phyloP scores from a whole-genome alignment of 2,329 filamentous ascomycete genomes.

The Fusarium irregulare region DNA sequence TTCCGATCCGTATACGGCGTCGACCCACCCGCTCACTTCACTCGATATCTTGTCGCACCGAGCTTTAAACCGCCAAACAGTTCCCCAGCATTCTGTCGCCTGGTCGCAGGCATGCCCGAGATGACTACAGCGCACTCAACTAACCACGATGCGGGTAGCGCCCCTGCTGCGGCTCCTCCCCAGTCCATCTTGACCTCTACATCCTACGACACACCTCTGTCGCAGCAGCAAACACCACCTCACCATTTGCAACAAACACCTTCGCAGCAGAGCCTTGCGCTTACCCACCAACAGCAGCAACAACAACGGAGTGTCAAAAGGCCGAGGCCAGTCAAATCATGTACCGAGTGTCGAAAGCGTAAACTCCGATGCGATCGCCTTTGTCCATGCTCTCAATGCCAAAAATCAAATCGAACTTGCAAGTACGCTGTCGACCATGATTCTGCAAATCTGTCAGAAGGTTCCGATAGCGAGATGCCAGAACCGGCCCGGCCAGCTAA shows the following conservation, averaged over 20 bases:
- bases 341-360: slow-evolving; percentile 67
- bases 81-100: slow-evolving; percentile 8
- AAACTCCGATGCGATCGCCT: slow-evolving; percentile 68
- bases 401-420: slow-evolving; percentile 66
- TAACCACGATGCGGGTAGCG: slow-evolving; percentile 40
- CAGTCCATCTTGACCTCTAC: slow-evolving; percentile 34
- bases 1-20: slow-evolving; percentile 10
- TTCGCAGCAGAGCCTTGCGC: slow-evolving; percentile 40
- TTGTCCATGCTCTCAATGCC: slow-evolving; percentile 68
- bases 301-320: slow-evolving; percentile 62
- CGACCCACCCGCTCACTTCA: slow-evolving; percentile 5
- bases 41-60: slow-evolving; percentile 4
- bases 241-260: slow-evolving; percentile 46
- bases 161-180: slow-evolving; percentile 28
- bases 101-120: slow-evolving; percentile 19
- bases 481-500: slow-evolving; percentile 53
- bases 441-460: slow-evolving; percentile 60
- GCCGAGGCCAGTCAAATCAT: slow-evolving; percentile 66
- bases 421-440: slow-evolving; percentile 64
- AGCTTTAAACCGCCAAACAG: slow-evolving; percentile 11
- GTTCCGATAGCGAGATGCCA: slow-evolving; percentile 56
- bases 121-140: slow-evolving; percentile 44
- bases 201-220: slow-evolving; percentile 42
- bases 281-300: slow-evolving; percentile 44
- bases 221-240: slow-evolving; percentile 45